Evolutionary conservation across 2,329 filamentous ascomycete species (phyloP).

Genomic region (Coniella vitis): DNA sequence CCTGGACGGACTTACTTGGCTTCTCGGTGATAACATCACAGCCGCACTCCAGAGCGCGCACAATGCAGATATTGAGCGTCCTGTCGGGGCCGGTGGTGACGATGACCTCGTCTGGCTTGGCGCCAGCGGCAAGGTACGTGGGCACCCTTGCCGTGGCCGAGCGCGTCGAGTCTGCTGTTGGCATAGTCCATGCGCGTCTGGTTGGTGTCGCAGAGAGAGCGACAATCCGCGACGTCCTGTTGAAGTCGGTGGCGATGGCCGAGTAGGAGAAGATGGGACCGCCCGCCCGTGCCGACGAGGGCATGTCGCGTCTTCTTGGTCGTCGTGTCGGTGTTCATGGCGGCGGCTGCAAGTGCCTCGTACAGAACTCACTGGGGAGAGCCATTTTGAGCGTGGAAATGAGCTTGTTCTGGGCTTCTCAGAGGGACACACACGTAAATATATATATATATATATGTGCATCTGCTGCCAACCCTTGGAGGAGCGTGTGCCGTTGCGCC

Average conservation of each 20-base stretch:
- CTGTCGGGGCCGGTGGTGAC: constrained; percentile 54
- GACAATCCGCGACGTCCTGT: constrained; percentile 42
- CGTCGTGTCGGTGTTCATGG: neutral
- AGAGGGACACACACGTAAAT: too few species aligned
- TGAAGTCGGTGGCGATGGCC: constrained; percentile 47
- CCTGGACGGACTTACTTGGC: constrained; percentile 30
- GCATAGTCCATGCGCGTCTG: constrained; percentile 52
- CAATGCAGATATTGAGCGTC: constrained; percentile 54
- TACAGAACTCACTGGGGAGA: too few species aligned
- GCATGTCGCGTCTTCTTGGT: constrained; percentile 42
- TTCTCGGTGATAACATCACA: constrained; percentile 58
- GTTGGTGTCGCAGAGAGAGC: constrained; percentile 54
- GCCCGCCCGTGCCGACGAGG: constrained; percentile 51
- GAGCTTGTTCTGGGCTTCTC: too few species aligned
- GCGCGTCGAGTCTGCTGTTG: constrained; percentile 37
- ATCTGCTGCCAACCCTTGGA: too few species aligned
- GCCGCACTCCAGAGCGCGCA: constrained; percentile 51
- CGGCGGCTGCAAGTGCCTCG: too few species aligned
- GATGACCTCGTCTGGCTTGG: constrained; percentile 53
- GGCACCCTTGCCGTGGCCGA: constrained; percentile 44
- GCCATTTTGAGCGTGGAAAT: too few species aligned
- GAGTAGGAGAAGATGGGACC: constrained; percentile 56
- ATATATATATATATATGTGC: too few species aligned
- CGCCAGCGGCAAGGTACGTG: constrained; percentile 46
- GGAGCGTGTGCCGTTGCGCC: too few species aligned